These are phyloP conservation scores for Iris pallida DNA, from an alignment of 116 monocot genomes.

Conservation along the genomic window DNA sequence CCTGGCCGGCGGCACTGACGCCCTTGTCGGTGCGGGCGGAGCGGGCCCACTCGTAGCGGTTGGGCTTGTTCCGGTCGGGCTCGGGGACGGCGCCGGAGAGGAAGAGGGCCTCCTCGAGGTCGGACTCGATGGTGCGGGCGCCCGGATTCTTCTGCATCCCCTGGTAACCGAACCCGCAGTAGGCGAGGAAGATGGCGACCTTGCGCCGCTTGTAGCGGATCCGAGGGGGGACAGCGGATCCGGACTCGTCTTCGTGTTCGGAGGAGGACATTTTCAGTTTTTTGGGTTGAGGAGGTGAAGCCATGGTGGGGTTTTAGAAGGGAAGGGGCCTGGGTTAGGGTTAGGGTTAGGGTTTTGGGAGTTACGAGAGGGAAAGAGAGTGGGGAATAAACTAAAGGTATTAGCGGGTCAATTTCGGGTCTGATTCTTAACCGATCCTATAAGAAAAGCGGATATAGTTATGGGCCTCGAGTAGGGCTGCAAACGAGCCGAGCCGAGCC, in stretches of 20 bases:
- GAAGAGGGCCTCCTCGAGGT: constrained; percentile 91
- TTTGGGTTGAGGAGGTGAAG: too few species aligned
- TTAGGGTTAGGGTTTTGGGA: too few species aligned
- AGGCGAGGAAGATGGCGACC: constrained; percentile 76
- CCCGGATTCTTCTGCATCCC: constrained; percentile 99
- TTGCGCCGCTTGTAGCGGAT: constrained; percentile 81
- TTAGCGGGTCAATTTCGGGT: too few species aligned
- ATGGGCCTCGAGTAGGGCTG: too few species aligned
- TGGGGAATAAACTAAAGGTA: too few species aligned
- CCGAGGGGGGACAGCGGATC: constrained; percentile 2
- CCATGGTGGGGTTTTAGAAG: too few species aligned
- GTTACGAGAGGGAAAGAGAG: too few species aligned
- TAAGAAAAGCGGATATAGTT: too few species aligned
- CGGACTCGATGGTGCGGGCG: constrained; percentile 89
- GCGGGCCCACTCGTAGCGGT: constrained; percentile 89
- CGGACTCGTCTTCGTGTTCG: background rate
- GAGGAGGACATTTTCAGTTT: too few species aligned
- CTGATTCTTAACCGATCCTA: too few species aligned
- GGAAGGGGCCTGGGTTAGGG: too few species aligned
- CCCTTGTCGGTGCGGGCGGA: constrained; percentile 96
- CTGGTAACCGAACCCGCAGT: constrained; percentile 91
- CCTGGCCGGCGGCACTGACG: constrained; percentile 85
- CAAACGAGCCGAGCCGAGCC: too few species aligned
- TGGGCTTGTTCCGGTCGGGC: constrained; percentile 49
- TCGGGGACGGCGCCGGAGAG: constrained; percentile 71